Evolutionary conservation across 129 eudicot genomes (phyloP), one percentile per base, ranked within the genome.

Genomic region (Lactuca saligna): DNA sequence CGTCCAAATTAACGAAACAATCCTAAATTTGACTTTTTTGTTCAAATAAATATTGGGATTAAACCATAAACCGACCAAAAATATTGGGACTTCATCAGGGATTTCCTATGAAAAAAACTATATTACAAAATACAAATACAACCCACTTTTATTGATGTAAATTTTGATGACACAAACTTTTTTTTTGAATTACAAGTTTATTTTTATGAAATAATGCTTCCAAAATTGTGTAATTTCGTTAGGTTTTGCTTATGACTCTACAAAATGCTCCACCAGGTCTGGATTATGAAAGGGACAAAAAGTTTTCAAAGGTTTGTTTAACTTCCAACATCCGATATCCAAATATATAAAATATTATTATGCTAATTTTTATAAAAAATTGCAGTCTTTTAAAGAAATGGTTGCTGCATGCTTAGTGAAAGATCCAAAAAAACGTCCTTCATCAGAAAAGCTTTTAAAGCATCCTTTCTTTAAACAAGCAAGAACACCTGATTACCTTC

Each of bases 231-330:
- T 67, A 50, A 16, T 60, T 51, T 58, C 14, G 46, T 11, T 71
- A 92, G 98, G 98, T 92, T 82, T 77, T 92, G 61, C 82, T 92
- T 56, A 92, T 92, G 98, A 92, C 96, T 42, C 80, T 92, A 37
- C 98, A 92, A 75, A 92, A 92, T 81, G 98, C 98, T 54, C 98
- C 98, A 17, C 98, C 98, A 2, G 96, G 98, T 69, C 91, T 92
- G 48, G 96, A 92, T 71, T 92, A 92, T 75, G 98, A 92, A 78
- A 75, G 98, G 63, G 98, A 92, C 62, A 92, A 85, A 80, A 85
- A 81, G 63, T 92, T 92, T 71, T 92, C 98, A 12, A 92, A 92
- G 98, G 98, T 92, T 46, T 79, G 68, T 61, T 50, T 72, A 25
- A 63, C 38, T 17, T 59, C 31, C 49, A 12, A 69, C 12, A 7